A percentile compares a stretch with the other conserved stretches of the same genome.
These are phyloP conservation scores for Rhodotorula sp. DNA, from an alignment of 1,284 basidiomycete genomes.

Conservation along the genomic window DNA sequence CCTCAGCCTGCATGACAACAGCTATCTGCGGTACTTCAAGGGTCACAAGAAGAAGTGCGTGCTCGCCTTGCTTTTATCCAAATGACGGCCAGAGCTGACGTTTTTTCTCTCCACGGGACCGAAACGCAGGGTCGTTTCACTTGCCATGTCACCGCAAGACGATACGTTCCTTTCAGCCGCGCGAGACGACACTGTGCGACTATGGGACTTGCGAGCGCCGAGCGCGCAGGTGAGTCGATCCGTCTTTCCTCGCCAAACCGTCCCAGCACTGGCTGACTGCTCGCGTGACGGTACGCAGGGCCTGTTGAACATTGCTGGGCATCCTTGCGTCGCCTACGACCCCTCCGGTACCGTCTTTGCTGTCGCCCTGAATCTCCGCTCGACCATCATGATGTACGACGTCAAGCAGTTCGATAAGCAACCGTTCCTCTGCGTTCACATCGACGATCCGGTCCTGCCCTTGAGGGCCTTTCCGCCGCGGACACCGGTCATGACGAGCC, in stretches of 20 bases:
- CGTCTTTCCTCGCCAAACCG: background rate
- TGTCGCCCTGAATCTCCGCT: slow-evolving; percentile 81
- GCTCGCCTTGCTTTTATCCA: background rate
- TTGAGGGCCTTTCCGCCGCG: slow-evolving; percentile 76
- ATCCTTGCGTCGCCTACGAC: slow-evolving; percentile 87
- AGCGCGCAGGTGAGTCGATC: slow-evolving; percentile 59
- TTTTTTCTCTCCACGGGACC: background rate
- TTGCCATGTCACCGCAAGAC: slow-evolving; percentile 88
- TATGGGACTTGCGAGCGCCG: slow-evolving; percentile 88
- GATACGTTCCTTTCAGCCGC: slow-evolving; percentile 95
- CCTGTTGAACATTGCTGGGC: slow-evolving; percentile 56
- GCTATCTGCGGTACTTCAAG: slow-evolving; percentile 90
- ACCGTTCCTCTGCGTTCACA: slow-evolving; percentile 76
- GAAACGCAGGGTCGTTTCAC: slow-evolving; percentile 66
- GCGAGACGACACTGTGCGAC: slow-evolving; percentile 86
- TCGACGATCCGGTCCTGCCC: slow-evolving; percentile 74
- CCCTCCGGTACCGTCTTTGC: slow-evolving; percentile 86
- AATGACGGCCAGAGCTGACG: background rate
- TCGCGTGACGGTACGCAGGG: slow-evolving; percentile 55
- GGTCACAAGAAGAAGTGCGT: slow-evolving; percentile 75
- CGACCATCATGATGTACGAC: slow-evolving; percentile 82
- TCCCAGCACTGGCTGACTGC: background rate
- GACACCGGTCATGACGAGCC: slow-evolving; percentile 84
- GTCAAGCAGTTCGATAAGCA: slow-evolving; percentile 83
- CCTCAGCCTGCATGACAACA: slow-evolving; percentile 92